Base-by-base conservation (phyloP, 2,329 filamentous ascomycete species). In the Triangularia setosa region DNA sequence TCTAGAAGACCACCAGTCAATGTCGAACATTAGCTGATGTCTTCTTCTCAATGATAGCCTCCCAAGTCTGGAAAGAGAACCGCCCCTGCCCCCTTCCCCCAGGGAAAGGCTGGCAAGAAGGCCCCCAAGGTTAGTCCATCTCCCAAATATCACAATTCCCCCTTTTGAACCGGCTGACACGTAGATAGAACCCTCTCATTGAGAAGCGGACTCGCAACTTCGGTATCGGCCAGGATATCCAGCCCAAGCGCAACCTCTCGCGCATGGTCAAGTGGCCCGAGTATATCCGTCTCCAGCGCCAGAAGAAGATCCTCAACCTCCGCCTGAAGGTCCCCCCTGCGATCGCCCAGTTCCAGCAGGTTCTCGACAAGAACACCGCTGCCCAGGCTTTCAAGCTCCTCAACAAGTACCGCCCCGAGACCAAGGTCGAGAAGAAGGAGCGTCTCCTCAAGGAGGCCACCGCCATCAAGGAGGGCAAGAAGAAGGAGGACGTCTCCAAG, bases 1-100 rank as follows among this genome's bases (percentile, higher is more conserved):
- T 90, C 82, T 90, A 87, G 90, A 88, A 92, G 90, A 91, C 85
- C 78, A 80, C 44, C 84, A 83, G 82, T 83, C 81, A 82, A 87
- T 88, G 85, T 84, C 89, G 89, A 86, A 89, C 87, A 87, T 84
- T 86, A 82, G 90, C 93, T 97, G 91, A 96, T 92, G 84, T 92
- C 89, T 92, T 96, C 91, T 95, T 92, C 94, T 98, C 94, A 95
- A 98, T 98, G 93, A 98, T 86, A 98, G 95, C 92, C 95, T 90
- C 91, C 94, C 80, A 99, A 98, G 86, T 80, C 85, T 78, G 93
- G 93, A 87, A 98, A 97, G 91, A 98, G 97, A 88, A 90, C 92
- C 83, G 95, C 95, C 77, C 86, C 95, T 80, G 93, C 95, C 84
- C 95, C 95, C 81, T 97, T 96, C 89, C 91, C 93, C 79, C 89